phyloP scores from a whole-genome alignment of 805 yeast genomes.

The Kuraishia borneana region DNA sequence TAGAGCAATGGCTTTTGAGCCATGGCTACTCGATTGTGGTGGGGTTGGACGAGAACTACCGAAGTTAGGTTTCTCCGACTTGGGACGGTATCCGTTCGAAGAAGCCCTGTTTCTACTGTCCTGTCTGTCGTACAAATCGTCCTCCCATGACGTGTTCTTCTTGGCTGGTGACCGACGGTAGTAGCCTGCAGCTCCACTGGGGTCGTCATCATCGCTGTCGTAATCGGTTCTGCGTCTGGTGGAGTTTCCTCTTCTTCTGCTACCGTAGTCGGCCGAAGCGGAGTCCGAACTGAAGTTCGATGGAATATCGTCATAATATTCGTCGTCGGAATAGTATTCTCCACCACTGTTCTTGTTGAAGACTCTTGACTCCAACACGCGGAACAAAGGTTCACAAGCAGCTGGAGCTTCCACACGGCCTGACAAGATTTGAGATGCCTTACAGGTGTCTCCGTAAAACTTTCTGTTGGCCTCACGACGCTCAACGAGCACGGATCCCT shows the following conservation, averaged over 20 bases:
- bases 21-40: conserved; percentile 19
- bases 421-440: conserved; percentile 73
- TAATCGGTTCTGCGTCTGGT: conserved; percentile 13
- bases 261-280: conserved; percentile 9
- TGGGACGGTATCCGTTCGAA: conserved; percentile 18
- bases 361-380: conserved; percentile 77
- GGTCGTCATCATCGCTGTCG: conserved; percentile 14
- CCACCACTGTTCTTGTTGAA: conserved; percentile 43
- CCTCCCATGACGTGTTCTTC: conserved; percentile 56
- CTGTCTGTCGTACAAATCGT: conserved; percentile 63
- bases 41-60: conserved; percentile 10
- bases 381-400: conserved; percentile 75
- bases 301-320: conserved; percentile 68
- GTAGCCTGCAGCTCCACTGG: conserved; percentile 14
- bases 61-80: conserved; percentile 20
- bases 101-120: conserved; percentile 15
- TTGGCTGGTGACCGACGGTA: conserved; percentile 5
- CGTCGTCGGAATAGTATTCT: conserved; percentile 33
- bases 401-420: conserved; percentile 94
- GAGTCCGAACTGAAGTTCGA: conserved; percentile 41
- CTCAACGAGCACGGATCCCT: conserved; percentile 93
- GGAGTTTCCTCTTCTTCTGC: conserved; percentile 9
- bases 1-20: conserved; percentile 82
- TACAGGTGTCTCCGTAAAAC: conserved; percentile 81
- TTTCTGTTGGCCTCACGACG: conserved; percentile 95